Conservation (phyloP, 2,329 filamentous ascomycete genomes). For the Exophiala xenobiotica region DNA sequence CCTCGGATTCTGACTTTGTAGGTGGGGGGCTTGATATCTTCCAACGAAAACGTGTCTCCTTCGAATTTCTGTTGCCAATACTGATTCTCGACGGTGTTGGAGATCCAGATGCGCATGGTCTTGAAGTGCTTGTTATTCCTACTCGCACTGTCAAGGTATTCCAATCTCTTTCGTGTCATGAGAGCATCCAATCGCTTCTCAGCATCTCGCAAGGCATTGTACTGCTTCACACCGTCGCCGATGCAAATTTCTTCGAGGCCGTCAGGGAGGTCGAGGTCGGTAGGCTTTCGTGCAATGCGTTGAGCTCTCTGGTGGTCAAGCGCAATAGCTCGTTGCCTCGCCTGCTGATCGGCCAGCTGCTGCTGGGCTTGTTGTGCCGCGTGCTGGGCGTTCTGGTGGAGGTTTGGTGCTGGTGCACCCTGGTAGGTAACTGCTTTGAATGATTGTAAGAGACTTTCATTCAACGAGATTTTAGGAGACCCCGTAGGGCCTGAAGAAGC, state of each 20-base stretch:
- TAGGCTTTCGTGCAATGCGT: conserved; percentile 82
- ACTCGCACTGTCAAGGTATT: conserved; percentile 79
- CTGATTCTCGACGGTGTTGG: conserved; percentile 91
- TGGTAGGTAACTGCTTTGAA: background rate
- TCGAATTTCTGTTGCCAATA: conserved; percentile 79
- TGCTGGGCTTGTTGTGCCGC: conserved; percentile 28
- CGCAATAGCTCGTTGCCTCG: conserved; percentile 29
- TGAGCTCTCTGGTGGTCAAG: conserved; percentile 53
- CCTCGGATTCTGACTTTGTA: conserved; percentile 94
- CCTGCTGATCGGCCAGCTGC: conserved; percentile 26
- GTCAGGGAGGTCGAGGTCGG: conserved; percentile 91
- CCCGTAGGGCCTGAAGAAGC: too few species aligned
- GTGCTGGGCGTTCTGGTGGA: conserved; percentile 13
- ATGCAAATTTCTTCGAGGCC: conserved; percentile 80
- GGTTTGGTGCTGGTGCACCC: background rate
- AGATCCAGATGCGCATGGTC: conserved; percentile 90
- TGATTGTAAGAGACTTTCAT: too few species aligned
- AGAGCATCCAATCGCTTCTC: conserved; percentile 87
- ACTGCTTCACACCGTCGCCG: conserved; percentile 77
- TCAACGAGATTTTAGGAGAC: too few species aligned
- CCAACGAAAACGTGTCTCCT: conserved; percentile 78
- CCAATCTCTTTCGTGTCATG: conserved; percentile 90
- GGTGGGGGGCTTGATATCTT: conserved; percentile 70
- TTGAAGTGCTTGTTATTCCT: conserved; percentile 75
- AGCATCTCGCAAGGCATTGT: conserved; percentile 78